Evolutionary conservation across 129 eudicot species (phyloP), one percentile per base, ranked within the genome.

Genomic region (Cynara cardunculus): DNA sequence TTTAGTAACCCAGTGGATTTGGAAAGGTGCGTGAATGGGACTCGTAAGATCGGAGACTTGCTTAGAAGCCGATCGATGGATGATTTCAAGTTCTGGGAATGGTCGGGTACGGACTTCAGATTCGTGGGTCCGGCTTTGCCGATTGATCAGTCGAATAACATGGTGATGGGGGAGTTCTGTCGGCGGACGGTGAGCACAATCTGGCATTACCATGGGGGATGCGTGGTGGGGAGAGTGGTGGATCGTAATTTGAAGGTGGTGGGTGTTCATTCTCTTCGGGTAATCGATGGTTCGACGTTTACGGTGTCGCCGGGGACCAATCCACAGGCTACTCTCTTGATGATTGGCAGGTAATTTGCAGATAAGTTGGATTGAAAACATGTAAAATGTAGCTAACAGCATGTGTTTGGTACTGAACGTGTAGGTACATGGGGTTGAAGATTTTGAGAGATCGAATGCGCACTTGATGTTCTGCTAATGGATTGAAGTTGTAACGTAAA

Each of bases 131-230:
- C 97, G 0, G 70, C 90, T 7, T 76, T 95, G 91, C 99, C 99
- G 19, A 39, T 18, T 46, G 90, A 94, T 76, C 84, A 75, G 75
- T 83, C 91, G 4, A 86, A 84, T 75, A 88, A 88, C 72, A 14
- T 2, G 4, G 22, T 46, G 30, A 80, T 94, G 97, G 87, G 83
- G 5, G 89, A 87, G 69, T 94, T 92, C 41, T 94, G 99, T 65
- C 85, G 97, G 2, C 78, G 88, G 25, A 92, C 99, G 0, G 97
- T 94, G 80, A 94, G 87, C 72, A 94, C 99, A 0, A 91, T 94
- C n/a, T 94, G 99, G 97, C 97, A 94, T 81, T 94, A 94, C 82
- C 99, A 92, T 59, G 99, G 99, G 4, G 97, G 99, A 5, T 94
- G 97, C 75, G 77, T 94, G 2, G 92, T 85, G 30, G 96, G 99